Conservation (phyloP, 306 rosid species). For the Dalbergia cultrata region DNA sequence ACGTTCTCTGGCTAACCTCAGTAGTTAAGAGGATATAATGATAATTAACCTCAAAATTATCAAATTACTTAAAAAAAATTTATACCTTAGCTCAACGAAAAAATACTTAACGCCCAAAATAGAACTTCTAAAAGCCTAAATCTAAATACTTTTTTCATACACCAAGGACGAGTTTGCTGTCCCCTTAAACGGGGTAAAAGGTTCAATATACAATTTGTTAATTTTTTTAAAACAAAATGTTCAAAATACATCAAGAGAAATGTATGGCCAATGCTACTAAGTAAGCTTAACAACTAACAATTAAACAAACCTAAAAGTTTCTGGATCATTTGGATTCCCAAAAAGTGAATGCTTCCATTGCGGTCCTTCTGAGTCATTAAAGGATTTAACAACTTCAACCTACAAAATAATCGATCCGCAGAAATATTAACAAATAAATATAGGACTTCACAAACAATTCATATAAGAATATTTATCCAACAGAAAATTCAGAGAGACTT, state of each 20-base stretch:
- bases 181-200: neutral
- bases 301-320: slow-evolving; percentile 82
- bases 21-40: slow-evolving; percentile 34
- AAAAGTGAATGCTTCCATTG: slow-evolving; percentile 94
- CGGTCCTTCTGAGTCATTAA: slow-evolving; percentile 89
- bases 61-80: slow-evolving; percentile 36
- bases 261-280: slow-evolving; percentile 32
- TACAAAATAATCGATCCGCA: slow-evolving; percentile 50
- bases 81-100: neutral
- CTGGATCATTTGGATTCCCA: slow-evolving; percentile 95
- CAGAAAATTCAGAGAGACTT: slow-evolving; percentile 23
- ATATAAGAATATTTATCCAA: slow-evolving; percentile 8
- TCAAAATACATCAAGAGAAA: slow-evolving; percentile 20
- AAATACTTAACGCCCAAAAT: slow-evolving; percentile 6
- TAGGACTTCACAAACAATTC: slow-evolving; percentile 25
- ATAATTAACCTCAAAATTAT: slow-evolving; percentile 32
- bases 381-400: slow-evolving; percentile 94
- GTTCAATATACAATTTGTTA: neutral
- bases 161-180: neutral
- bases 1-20: neutral
- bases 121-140: slow-evolving; percentile 4
- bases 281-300: slow-evolving; percentile 28
- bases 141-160: neutral
- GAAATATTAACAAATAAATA: slow-evolving; percentile 44
- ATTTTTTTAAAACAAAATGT: neutral